Percentiles rank a stretch among this genome's conserved stretches.
phyloP scores from a whole-genome alignment of 257 asterid genomes.

The Solanum ossicruentum region DNA sequence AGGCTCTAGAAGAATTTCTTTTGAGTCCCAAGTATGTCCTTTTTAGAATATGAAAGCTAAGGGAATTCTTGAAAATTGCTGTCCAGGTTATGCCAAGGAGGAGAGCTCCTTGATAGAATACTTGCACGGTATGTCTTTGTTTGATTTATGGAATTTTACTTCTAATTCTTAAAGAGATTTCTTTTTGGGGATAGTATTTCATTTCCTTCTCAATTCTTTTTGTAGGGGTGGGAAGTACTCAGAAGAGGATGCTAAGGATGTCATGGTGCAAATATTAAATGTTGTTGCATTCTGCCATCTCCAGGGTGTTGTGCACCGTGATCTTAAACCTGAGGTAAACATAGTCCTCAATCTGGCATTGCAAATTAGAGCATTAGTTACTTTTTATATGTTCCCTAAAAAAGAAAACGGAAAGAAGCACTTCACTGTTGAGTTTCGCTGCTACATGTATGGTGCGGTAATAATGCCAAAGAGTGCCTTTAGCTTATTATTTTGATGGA shows the following conservation, averaged over 20 bases:
- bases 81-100: conserved; percentile 69
- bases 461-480: not conserved
- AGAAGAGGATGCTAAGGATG: conserved; percentile 50
- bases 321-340: conserved; percentile 67
- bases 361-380: not conserved
- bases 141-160: not conserved
- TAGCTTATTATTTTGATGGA: not conserved
- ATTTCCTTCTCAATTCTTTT: not conserved
- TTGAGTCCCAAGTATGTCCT: not conserved
- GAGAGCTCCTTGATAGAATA: conserved; percentile 62
- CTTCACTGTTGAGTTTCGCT: not conserved
- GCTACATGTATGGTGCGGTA: not conserved
- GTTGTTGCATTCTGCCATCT: conserved; percentile 41
- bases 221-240: conserved; percentile 46
- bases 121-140: conserved; percentile 33
- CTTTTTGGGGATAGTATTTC: not conserved
- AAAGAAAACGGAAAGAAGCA: not conserved
- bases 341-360: not conserved
- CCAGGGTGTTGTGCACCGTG: conserved; percentile 75
- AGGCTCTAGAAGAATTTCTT: not conserved
- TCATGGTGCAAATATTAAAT: conserved; percentile 47
- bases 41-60: not conserved
- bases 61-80: not conserved
- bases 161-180: not conserved
- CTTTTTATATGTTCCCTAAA: not conserved